These are phyloP conservation scores for Marvania coccoides DNA, from an alignment of 139 green algal genomes.

Conservation along the genomic window DNA sequence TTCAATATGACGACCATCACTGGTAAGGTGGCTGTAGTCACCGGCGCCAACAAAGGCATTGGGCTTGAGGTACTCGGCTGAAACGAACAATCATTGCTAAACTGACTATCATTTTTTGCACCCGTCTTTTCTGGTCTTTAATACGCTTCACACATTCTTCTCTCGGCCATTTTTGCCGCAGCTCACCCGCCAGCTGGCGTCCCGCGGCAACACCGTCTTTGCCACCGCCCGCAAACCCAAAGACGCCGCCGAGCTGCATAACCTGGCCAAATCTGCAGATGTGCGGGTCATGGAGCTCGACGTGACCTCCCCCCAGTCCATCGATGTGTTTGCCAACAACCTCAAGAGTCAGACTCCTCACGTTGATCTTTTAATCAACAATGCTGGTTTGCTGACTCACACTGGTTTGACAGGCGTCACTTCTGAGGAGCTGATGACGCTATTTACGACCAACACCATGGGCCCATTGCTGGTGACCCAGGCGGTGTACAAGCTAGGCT, in stretches of 20 bases:
- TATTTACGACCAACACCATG: slow-evolving; percentile 40
- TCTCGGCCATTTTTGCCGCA: background rate
- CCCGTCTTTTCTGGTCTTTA: background rate
- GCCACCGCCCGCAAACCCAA: slow-evolving; percentile 24
- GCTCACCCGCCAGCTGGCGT: slow-evolving; percentile 33
- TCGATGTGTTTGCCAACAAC: background rate
- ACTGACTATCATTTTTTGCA: too few species aligned
- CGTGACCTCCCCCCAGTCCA: slow-evolving; percentile 4
- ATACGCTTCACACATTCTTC: background rate
- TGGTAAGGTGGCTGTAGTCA: slow-evolving; percentile 10
- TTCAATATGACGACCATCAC: slow-evolving; percentile 10
- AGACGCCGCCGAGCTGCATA: background rate
- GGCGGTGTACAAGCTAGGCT: slow-evolving; percentile 30
- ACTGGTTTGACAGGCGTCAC: slow-evolving; percentile 16
- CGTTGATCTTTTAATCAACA: slow-evolving; percentile 41
- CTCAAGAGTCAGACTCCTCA: background rate
- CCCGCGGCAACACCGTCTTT: slow-evolving; percentile 32
- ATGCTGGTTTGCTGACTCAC: slow-evolving; percentile 23
- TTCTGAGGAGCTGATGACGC: slow-evolving; percentile 38
- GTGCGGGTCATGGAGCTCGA: slow-evolving; percentile 16
- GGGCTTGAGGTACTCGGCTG: slow-evolving; percentile 10
- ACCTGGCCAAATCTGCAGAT: background rate
- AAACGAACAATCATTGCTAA: background rate
- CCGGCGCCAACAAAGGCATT: slow-evolving; percentile 14
- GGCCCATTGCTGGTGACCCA: slow-evolving; percentile 51